Percentiles rank a stretch among this genome's conserved stretches.
phyloP scores from a whole-genome alignment of 129 eudicot species.

The Pittosporum tobira region DNA sequence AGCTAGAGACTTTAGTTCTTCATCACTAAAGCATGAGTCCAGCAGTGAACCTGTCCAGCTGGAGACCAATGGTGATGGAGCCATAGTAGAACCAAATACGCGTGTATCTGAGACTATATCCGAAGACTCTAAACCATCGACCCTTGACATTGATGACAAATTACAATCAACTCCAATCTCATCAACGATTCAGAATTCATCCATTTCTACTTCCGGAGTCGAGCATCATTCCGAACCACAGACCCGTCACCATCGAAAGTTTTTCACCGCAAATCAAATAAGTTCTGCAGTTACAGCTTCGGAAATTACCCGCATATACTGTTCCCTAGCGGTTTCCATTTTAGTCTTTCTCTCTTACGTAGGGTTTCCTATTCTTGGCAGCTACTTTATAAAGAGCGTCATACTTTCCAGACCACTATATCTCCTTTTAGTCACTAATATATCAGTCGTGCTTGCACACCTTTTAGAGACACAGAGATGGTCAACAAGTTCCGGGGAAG shows the following conservation, averaged over 20 bases:
- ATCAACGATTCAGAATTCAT: constrained; percentile 11
- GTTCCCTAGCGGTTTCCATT: constrained; percentile 44
- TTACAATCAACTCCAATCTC: constrained; percentile 16
- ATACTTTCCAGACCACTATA: constrained; percentile 53
- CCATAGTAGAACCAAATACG: constrained; percentile 2
- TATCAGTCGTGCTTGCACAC: constrained; percentile 40
- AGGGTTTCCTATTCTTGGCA: constrained; percentile 53
- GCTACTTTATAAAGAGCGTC: constrained; percentile 20
- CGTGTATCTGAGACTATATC: constrained; percentile 9
- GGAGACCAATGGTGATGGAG: not conserved
- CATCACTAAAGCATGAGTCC: constrained; percentile 13
- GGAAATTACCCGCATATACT: constrained; percentile 34
- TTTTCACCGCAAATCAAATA: constrained; percentile 32
- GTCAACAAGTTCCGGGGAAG: constrained; percentile 13
- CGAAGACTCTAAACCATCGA: constrained; percentile 15
- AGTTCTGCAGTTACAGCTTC: constrained; percentile 43
- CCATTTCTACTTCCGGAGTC: not conserved
- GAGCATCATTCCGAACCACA: constrained; percentile 5
- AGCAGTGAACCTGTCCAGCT: constrained; percentile 3
- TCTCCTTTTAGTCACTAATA: constrained; percentile 60
- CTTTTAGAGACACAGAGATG: constrained; percentile 27
- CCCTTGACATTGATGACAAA: constrained; percentile 8
- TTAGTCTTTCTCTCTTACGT: constrained; percentile 49
- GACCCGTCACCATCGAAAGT: not conserved
- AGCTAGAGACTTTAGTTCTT: constrained; percentile 1